Evolutionary conservation across 441 rosid genomes (phyloP).

Genomic region (Populus hybrid): DNA sequence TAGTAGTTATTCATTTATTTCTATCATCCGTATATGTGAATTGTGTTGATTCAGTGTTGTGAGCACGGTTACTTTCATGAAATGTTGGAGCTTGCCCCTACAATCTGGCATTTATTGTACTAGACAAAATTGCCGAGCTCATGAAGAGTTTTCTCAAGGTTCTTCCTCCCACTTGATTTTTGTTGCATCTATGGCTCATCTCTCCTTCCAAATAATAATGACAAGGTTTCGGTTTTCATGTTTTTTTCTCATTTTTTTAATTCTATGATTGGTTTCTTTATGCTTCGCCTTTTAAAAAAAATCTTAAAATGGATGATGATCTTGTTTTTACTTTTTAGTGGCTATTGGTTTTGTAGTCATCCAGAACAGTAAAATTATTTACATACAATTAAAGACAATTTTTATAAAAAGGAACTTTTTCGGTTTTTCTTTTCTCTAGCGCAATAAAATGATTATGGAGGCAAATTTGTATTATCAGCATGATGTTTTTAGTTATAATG

Average conservation of each 20-base stretch:
- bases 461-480: too few species aligned
- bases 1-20: too few species aligned
- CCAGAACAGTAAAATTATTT: conserved; percentile 46
- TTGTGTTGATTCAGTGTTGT: too few species aligned
- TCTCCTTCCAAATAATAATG: conserved; percentile 70
- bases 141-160: conserved; percentile 48
- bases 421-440: too few species aligned
- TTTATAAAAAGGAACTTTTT: too few species aligned
- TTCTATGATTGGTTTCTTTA: background rate
- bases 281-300: background rate
- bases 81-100: background rate
- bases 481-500: too few species aligned
- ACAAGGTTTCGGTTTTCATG: conserved; percentile 48
- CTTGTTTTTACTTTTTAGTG: conserved; percentile 4
- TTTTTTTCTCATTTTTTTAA: background rate
- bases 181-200: conserved; percentile 86
- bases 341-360: conserved; percentile 38
- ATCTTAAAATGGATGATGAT: background rate
- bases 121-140: conserved; percentile 36
- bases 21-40: too few species aligned
- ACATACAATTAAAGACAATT: too few species aligned
- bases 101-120: conserved; percentile 7
- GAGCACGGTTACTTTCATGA: background rate
- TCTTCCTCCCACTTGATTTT: conserved; percentile 81
- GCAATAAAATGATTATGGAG: too few species aligned